Percentiles rank a stretch among this genome's conserved stretches.
These are phyloP conservation scores for Rhododendron simsii DNA, from an alignment of 148 eudicot genomes.

Conservation along the genomic window DNA sequence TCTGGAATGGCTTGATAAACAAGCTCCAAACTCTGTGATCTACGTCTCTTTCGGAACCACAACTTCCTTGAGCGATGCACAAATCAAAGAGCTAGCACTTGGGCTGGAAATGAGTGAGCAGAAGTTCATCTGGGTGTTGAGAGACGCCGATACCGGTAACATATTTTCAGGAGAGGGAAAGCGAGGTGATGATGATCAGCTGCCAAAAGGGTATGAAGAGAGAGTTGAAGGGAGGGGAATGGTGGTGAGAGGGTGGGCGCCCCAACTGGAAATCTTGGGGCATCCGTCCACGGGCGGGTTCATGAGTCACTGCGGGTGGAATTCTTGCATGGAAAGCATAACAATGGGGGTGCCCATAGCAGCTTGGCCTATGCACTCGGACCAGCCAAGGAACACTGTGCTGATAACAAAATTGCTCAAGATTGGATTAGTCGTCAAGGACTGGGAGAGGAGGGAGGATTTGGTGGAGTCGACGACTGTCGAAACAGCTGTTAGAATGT, in stretches of 20 bases:
- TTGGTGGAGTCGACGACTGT: background rate
- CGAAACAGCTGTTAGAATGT: constrained; percentile 1
- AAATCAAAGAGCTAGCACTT: constrained; percentile 9
- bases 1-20: constrained; percentile 16
- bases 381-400: constrained; percentile 19
- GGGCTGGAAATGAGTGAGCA: constrained; percentile 15
- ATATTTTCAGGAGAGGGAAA: constrained; percentile 2
- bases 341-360: constrained; percentile 21
- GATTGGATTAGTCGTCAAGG: constrained; percentile 6
- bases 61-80: constrained; percentile 5
- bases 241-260: constrained; percentile 16
- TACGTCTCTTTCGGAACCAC: constrained; percentile 19
- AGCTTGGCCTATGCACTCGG: constrained; percentile 23
- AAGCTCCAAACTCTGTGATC: constrained; percentile 9
- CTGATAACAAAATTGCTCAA: constrained; percentile 8
- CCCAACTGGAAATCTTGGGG: constrained; percentile 16
- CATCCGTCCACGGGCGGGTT: constrained; percentile 16
- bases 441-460: constrained; percentile 6
- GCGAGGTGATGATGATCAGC: constrained; percentile 3
- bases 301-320: constrained; percentile 22
- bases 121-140: constrained; percentile 16
- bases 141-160: constrained; percentile 19
- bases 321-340: constrained; percentile 20
- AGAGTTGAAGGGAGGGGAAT: constrained; percentile 15
- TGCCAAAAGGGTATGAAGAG: constrained; percentile 14